These are phyloP conservation scores for Penicillium frequentans DNA, from an alignment of 2,329 filamentous ascomycete genomes.

Conservation along the genomic window DNA sequence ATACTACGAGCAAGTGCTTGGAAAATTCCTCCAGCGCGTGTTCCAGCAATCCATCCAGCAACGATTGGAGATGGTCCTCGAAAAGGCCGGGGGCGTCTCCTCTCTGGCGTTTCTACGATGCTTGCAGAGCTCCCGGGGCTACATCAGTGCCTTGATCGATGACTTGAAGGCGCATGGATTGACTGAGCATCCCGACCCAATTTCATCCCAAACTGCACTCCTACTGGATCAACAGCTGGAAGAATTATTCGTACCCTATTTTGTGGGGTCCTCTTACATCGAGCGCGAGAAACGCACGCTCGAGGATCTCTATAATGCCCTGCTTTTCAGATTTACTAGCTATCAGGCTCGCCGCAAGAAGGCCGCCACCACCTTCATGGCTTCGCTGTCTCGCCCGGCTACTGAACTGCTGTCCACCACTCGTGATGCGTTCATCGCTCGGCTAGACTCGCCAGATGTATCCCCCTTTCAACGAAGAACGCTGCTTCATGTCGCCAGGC, in stretches of 20 bases:
- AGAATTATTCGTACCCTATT: slow-evolving; percentile 66
- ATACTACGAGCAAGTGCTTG: slow-evolving; percentile 90
- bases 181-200: slow-evolving; percentile 91
- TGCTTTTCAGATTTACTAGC: slow-evolving; percentile 96
- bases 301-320: slow-evolving; percentile 81
- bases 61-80: slow-evolving; percentile 88
- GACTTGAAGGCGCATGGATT: slow-evolving; percentile 92
- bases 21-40: slow-evolving; percentile 89
- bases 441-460: slow-evolving; percentile 83
- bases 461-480: slow-evolving; percentile 86
- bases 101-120: slow-evolving; percentile 88
- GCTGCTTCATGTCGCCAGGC: slow-evolving; percentile 82
- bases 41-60: slow-evolving; percentile 99
- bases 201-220: slow-evolving; percentile 77
- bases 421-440: slow-evolving; percentile 86
- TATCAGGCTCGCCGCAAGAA: slow-evolving; percentile 82
- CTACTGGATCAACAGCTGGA: slow-evolving; percentile 68
- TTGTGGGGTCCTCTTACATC: slow-evolving; percentile 65
- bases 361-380: slow-evolving; percentile 87
- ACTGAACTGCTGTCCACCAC: slow-evolving; percentile 85
- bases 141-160: slow-evolving; percentile 83
- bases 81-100: slow-evolving; percentile 90
- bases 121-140: slow-evolving; percentile 84
- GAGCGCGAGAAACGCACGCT: slow-evolving; percentile 66
- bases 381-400: slow-evolving; percentile 83